phyloP scores from a whole-genome alignment of 2,329 filamentous ascomycete genomes.

The Plectosphaerella sp. region DNA sequence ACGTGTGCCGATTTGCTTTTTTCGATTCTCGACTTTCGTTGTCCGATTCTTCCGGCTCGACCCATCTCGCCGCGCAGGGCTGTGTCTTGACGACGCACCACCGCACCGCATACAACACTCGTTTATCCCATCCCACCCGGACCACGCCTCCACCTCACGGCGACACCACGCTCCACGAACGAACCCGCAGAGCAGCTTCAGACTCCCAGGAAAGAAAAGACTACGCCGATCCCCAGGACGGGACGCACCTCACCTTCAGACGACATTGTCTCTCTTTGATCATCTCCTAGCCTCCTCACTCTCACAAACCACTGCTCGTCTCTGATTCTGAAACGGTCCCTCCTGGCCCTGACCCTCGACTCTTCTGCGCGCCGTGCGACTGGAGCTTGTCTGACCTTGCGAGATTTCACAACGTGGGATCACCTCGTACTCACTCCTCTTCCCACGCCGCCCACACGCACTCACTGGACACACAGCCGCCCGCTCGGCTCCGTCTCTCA shows the following conservation, averaged over 20 bases:
- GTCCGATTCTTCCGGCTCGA: neutral
- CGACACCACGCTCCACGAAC: neutral
- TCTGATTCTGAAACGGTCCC: neutral
- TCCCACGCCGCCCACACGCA: too few species aligned
- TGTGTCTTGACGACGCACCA: slow-evolving; percentile 3
- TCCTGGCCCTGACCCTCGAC: neutral
- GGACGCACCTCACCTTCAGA: neutral
- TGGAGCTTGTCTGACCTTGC: neutral
- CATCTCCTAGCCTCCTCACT: neutral
- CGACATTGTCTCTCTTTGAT: neutral
- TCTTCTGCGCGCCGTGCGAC: neutral
- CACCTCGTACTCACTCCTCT: neutral
- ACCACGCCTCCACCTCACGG: neutral
- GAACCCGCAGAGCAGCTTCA: neutral
- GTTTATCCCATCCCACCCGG: neutral
- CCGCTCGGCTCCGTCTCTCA: too few species aligned
- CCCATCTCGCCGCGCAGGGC: neutral
- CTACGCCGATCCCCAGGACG: too few species aligned
- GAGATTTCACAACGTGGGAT: neutral
- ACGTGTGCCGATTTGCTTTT: neutral
- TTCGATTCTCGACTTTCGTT: slow-evolving; percentile 10
- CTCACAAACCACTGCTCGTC: neutral
- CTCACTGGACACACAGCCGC: too few species aligned
- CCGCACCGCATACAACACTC: neutral
- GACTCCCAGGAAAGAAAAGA: neutral